A percentile compares a stretch with the other conserved stretches of the same genome.
Evolutionary conservation across 2,329 filamentous ascomycete species (phyloP).

Genomic region (Aspergillus neoniger): DNA sequence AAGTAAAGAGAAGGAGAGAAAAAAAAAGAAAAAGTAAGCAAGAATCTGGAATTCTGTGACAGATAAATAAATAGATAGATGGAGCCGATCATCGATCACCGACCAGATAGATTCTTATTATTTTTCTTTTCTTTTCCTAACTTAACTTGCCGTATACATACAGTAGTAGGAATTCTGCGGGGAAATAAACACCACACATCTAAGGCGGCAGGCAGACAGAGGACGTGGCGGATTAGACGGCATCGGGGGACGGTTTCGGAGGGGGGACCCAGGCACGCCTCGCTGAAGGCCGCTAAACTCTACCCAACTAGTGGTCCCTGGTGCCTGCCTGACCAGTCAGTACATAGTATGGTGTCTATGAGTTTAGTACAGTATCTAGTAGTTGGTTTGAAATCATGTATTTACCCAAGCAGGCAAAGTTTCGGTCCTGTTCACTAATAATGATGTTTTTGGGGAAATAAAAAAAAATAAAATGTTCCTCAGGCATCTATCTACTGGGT

Average conservation of each 20-base stretch:
- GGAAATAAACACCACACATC: background rate
- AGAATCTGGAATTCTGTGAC: background rate
- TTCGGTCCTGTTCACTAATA: no score
- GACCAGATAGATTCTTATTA: background rate
- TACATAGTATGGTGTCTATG: no score
- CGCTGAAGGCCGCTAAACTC: background rate
- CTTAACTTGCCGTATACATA: background rate
- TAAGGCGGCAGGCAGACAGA: no score
- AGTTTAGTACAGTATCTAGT: no score
- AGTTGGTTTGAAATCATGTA: no score
- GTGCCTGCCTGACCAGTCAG: background rate
- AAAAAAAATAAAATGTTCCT: background rate
- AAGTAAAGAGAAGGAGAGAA: no score
- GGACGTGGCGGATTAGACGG: background rate
- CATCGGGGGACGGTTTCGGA: background rate
- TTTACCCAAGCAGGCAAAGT: background rate
- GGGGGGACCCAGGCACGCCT: background rate
- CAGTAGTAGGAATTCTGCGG: background rate
- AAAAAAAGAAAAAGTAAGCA: no score
- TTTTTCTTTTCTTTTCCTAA: background rate
- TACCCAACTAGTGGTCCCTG: constrained; percentile 6
- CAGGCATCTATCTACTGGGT: background rate
- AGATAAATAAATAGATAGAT: background rate
- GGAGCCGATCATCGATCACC: background rate
- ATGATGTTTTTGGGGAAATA: no score